phyloP scores from a whole-genome alignment of 345 rosid species.

The Schrenkiella parvula region DNA sequence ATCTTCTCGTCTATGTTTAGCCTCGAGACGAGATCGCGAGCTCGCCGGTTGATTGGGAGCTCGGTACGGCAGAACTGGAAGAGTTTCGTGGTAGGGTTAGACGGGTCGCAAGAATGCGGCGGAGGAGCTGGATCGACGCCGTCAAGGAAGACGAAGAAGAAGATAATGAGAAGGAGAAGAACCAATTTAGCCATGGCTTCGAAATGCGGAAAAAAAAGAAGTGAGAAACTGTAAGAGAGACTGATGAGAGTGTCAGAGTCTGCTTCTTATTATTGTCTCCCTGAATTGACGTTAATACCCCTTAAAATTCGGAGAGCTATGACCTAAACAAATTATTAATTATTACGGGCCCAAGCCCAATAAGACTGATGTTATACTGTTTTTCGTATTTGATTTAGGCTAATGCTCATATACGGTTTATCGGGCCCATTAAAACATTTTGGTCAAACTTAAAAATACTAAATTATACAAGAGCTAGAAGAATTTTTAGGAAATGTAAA shows the following conservation, averaged over 20 bases:
- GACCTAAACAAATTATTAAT: background rate
- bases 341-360: background rate
- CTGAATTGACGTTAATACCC: slow-evolving; percentile 9
- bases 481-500: background rate
- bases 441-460: background rate
- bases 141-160: background rate
- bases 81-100: slow-evolving; percentile 42
- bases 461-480: background rate
- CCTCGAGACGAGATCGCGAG: slow-evolving; percentile 61
- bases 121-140: slow-evolving; percentile 9
- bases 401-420: background rate
- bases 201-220: slow-evolving; percentile 10
- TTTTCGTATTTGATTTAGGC: background rate
- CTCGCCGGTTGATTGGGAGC: slow-evolving; percentile 55
- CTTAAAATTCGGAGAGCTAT: background rate
- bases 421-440: background rate
- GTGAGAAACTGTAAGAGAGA: background rate
- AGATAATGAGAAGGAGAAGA: background rate
- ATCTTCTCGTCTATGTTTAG: slow-evolving; percentile 77
- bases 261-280: background rate
- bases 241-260: slow-evolving; percentile 8
- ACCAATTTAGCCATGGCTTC: slow-evolving; percentile 13
- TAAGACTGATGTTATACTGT: background rate
- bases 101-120: slow-evolving; percentile 59
- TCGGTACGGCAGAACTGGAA: slow-evolving; percentile 53